Conservation (phyloP, 768 basidiomycete genomes). For the Hygrocybe punicea region DNA sequence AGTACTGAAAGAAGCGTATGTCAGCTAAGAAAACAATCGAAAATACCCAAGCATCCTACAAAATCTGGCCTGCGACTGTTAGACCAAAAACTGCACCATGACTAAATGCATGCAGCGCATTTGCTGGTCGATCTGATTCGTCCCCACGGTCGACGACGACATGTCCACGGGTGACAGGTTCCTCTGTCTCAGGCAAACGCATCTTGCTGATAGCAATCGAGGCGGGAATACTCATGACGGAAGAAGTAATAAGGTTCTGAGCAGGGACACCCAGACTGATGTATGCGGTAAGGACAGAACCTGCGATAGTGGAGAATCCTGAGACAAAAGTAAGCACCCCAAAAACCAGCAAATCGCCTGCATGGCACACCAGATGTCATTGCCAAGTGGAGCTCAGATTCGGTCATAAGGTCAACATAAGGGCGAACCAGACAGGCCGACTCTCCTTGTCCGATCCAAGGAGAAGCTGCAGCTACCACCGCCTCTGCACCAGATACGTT, state of each 20-base stretch:
- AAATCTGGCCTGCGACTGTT: constrained; percentile 81
- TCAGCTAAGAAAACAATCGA: constrained; percentile 4
- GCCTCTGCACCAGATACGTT: constrained; percentile 93
- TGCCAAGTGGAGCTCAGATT: constrained; percentile 64
- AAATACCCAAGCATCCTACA: constrained; percentile 44
- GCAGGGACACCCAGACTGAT: constrained; percentile 74
- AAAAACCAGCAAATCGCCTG: not conserved
- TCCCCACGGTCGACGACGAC: constrained; percentile 80
- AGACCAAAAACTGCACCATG: constrained; percentile 82
- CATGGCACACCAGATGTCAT: constrained; percentile 23
- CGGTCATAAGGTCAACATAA: constrained; percentile 81
- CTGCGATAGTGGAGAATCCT: constrained; percentile 91
- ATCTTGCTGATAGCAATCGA: constrained; percentile 91
- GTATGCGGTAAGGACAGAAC: constrained; percentile 84
- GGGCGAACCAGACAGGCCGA: constrained; percentile 82
- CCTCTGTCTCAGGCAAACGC: constrained; percentile 78
- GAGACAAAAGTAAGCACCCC: not conserved
- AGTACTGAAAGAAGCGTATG: constrained; percentile 44
- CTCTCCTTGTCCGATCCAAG: constrained; percentile 91
- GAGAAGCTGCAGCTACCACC: constrained; percentile 86
- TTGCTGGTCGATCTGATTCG: constrained; percentile 56
- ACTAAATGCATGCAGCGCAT: constrained; percentile 86
- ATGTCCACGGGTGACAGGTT: constrained; percentile 79
- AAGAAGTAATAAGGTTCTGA: constrained; percentile 79
- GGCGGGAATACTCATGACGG: constrained; percentile 93